Evolutionary conservation across 164 flowering plant species (phyloP), one percentile per base, ranked within the genome.

Genomic region (Sextonia rubra): DNA sequence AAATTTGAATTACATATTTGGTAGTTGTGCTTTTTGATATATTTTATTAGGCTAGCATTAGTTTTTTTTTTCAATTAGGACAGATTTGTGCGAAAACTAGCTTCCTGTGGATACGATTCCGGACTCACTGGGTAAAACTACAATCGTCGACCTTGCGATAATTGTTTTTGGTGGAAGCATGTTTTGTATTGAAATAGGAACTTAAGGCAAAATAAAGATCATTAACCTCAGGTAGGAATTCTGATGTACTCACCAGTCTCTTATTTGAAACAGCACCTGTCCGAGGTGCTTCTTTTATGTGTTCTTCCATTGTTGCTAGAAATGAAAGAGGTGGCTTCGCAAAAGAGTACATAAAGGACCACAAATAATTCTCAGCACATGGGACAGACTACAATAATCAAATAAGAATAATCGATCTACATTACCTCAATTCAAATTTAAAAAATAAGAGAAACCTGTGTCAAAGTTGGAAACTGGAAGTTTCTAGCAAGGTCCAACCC

Each of bases 261-360:
- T 80, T 87, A 29, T 73, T 86, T 75, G 89, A 80, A 29, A 81
- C 81, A 27, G 89, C 85, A 73, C 88, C 90, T 0, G 76, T 68
- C 66, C 86, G 91, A 52, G 99, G 97, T 71, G 99, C 99, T 85
- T 96, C 98, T 77, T 70, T 86, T 71, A 96, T 86, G 67, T 96
- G 91, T 69, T 96, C 98, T 80, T 96, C 99, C 99, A 93, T 93
- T 24, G 99, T 93, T 78, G 94, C 83, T 25, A 91, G 91, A 82
- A 92, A 93, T 55, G 99, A 90, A 66, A 97, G 91, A 75, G 99
- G 99, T 61, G 99, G 97, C 98, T 96, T 89, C 15, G 47, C 24
- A 64, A 58, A 63, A 47, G 27, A 29, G 64, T 63, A 4, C 60
- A 22, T 52, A 9, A 52, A 61, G 12, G 68, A 64, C 24, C 63